A percentile compares a stretch with the other conserved stretches of the same genome.
Evolutionary conservation across 768 basidiomycete species (phyloP).

Genomic region (Suillus placidus): DNA sequence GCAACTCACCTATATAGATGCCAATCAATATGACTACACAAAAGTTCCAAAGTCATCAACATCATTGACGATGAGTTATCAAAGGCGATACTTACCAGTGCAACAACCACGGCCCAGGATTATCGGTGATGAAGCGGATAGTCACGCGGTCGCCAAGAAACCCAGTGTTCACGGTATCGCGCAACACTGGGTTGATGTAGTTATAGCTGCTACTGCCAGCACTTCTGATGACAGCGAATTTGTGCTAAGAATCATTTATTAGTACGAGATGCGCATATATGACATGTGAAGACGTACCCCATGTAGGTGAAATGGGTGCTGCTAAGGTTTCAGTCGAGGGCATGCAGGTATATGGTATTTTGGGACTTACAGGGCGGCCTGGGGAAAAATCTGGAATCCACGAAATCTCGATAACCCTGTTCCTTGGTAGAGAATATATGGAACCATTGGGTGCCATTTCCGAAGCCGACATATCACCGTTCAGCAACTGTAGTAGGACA

Average conservation of each 20-base stretch:
- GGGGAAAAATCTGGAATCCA: slow-evolving; percentile 11
- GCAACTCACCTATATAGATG: background rate
- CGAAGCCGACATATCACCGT: slow-evolving; percentile 38
- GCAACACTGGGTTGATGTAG: background rate
- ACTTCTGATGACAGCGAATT: background rate
- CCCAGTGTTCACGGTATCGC: background rate
- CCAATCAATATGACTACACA: slow-evolving; percentile 2
- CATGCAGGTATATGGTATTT: background rate
- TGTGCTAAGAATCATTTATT: background rate
- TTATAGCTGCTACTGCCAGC: background rate
- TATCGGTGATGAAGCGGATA: slow-evolving; percentile 2
- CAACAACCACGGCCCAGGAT: slow-evolving; percentile 4
- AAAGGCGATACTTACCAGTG: background rate
- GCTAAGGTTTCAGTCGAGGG: slow-evolving; percentile 7
- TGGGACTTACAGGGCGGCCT: slow-evolving; percentile 13
- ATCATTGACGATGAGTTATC: background rate
- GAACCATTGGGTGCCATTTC: slow-evolving; percentile 42
- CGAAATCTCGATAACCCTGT: slow-evolving; percentile 48
- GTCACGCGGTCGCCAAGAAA: background rate
- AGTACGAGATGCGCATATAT: background rate
- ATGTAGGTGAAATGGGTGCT: slow-evolving; percentile 26
- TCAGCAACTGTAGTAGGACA: slow-evolving; percentile 49
- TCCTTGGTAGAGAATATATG: slow-evolving; percentile 47
- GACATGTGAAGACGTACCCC: slow-evolving; percentile 11
- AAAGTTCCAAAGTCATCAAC: background rate